A percentile compares a stretch with the other conserved stretches of the same genome.
phyloP scores from a whole-genome alignment of 1,139 yeast species.

The Hansenula sp. region DNA sequence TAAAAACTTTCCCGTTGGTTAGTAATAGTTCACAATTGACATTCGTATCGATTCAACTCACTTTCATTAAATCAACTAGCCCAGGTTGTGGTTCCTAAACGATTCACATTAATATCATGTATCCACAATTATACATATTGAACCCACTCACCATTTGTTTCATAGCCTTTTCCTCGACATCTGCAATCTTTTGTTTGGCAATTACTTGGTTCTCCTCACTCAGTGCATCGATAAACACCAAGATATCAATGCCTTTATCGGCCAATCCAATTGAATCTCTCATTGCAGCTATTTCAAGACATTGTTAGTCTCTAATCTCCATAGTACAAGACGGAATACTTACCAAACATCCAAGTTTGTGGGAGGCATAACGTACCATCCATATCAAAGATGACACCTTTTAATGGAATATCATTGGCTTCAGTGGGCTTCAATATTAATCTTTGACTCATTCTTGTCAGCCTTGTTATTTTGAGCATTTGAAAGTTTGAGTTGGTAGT shows the following conservation, averaged over 20 bases:
- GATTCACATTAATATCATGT: background rate
- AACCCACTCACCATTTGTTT: slow-evolving; percentile 35
- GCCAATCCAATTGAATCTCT: slow-evolving; percentile 48
- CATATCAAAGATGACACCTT: slow-evolving; percentile 63
- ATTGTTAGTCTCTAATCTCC: background rate
- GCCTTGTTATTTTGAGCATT: background rate
- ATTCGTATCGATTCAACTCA: background rate
- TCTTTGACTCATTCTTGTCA: slow-evolving; percentile 11
- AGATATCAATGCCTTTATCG: slow-evolving; percentile 43
- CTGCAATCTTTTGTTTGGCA: slow-evolving; percentile 44
- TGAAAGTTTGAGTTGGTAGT: no score
- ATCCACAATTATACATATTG: no score
- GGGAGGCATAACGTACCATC: slow-evolving; percentile 67
- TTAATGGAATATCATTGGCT: slow-evolving; percentile 32
- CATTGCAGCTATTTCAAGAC: slow-evolving; percentile 40
- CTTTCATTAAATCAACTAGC: slow-evolving; percentile 25
- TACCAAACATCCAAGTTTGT: slow-evolving; percentile 62
- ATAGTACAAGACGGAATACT: slow-evolving; percentile 9
- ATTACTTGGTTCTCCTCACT: slow-evolving; percentile 30
- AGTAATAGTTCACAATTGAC: background rate
- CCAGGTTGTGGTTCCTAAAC: slow-evolving; percentile 43
- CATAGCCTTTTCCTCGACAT: slow-evolving; percentile 57
- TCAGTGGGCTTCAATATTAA: slow-evolving; percentile 28
- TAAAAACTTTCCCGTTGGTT: slow-evolving; percentile 2
- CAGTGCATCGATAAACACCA: slow-evolving; percentile 41